Evolutionary conservation across 441 rosid species (phyloP).

Genomic region (Brassica balearica): DNA sequence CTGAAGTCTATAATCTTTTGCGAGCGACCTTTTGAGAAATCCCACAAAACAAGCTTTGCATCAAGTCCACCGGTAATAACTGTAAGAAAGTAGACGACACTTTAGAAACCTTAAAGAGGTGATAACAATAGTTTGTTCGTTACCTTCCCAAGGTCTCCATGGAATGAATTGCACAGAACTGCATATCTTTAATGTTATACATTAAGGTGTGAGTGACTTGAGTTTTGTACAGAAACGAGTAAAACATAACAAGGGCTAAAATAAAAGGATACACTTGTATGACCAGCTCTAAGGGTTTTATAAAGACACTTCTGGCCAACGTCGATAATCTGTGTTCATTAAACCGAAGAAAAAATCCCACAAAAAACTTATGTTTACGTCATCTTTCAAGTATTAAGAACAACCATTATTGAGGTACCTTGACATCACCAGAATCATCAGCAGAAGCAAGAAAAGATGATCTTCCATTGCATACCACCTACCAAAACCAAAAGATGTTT

Average conservation of each 20-base stretch:
- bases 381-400: not conserved
- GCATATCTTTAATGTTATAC: conserved; percentile 61
- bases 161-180: conserved; percentile 91
- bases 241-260: conserved; percentile 29
- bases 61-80: conserved; percentile 92
- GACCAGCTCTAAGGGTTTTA: conserved; percentile 86
- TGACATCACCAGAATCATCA: conserved; percentile 86
- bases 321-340: conserved; percentile 72
- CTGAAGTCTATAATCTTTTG: conserved; percentile 77
- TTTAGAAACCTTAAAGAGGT: not conserved
- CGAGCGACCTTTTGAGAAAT: conserved; percentile 84
- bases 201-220: conserved; percentile 50
- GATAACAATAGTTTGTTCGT: not conserved
- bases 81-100: conserved; percentile 35
- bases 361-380: conserved; percentile 7
- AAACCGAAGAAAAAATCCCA: conserved; percentile 16
- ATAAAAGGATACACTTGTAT: conserved; percentile 87
- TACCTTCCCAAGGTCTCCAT: conserved; percentile 99
- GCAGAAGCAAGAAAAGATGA: conserved; percentile 81
- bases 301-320: conserved; percentile 69
- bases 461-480: conserved; percentile 77
- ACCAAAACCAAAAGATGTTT: not conserved
- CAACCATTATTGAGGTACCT: conserved; percentile 50
- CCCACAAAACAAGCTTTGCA: conserved; percentile 89
- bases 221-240: not conserved